Base-by-base conservation (phyloP, 192 early-diverging fungal genomes). In the Geranomyces variabilis region DNA sequence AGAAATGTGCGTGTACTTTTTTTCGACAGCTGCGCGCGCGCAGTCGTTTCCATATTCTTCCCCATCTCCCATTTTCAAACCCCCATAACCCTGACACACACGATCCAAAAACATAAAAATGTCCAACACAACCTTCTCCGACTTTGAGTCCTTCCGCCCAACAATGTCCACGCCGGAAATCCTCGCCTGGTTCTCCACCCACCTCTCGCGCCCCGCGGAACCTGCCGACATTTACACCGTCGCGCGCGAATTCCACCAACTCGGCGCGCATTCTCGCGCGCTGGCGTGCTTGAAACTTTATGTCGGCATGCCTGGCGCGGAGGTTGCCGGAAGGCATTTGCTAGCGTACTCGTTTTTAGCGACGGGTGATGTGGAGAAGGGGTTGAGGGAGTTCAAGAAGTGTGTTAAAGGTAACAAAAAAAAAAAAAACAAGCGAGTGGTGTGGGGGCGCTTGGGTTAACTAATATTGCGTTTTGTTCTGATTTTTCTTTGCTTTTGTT, bases 241-340 rank as follows among this genome's bases (percentile, higher is more conserved):
- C 46, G 82, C 83, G 0, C 87, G 84, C 60, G 86, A 88, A 13
- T 88, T 88, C 60, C 87, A 87, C 56, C 87, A 88, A 63, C 76
- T 88, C 17, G 87, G 87, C 17, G 78, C 85, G 1, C 84, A 81
- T 53, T 84, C 81, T 10, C 75, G 87, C 30, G 79, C 87, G 1
- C 68, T 87, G 13, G 60, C 80, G 13, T 88, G 87, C 73, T 66
- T 88, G n/a, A 73, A 86, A 68, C 77, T 83, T 60, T 87, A 87
- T 59, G 86, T 88, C 24, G 22, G 79, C 13, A 64, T 88, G 43
- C 83, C 87, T 13, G 81, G 75, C 19, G 82, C 84, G 0, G 53
- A 77, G 1, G 28, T 77, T 6, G 69, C 81, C 7, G 87, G 87
- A 12, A 67, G 85, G 13, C 87, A 88, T 73, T 68, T 88, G 34